Base-by-base conservation (phyloP, 2,329 filamentous ascomycete genomes). In the Bipolaris gigantea region DNA sequence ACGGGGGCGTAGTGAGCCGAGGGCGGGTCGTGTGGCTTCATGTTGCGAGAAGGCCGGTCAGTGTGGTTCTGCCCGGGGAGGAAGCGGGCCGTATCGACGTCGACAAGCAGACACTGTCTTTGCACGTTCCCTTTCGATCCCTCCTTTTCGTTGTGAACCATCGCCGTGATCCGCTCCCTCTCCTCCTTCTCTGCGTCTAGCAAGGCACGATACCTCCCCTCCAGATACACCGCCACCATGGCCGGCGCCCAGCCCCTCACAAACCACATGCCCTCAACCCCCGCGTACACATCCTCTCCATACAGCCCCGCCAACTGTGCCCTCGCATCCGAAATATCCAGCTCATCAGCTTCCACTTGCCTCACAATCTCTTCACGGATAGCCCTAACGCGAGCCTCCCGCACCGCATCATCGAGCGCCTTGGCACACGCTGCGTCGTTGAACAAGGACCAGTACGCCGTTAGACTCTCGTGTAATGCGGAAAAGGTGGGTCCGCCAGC, bases 331-430 rank as follows among this genome's bases (percentile, higher is more conserved):
- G 43, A 19, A 2, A 38, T 44, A 0, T 59, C 57, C 32, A 69
- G 54, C 2, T 54, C 40, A 16, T 59, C 48, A 3, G 36, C 39
- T 10, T 60, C 42, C 2, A 65, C 36, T 35, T 62, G 55, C 2
- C 25, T 15, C 4, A 61, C 9, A 15, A 69, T 60, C 42, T 64
- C 62, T 2, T 56, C 16, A 8, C 65, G 65, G 34, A 67, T 13
- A 3, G 40, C 36, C n/a, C 60, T 48, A 5, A 66, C 55, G n/a
- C 59, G 54, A 2, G 58, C 49, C n/a, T 50, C 55, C 4, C 65
- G 62, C 1, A 72, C 49, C 6, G 69, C 67, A 25, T 56, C 55
- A 42, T 73, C 63, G 3, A 73, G 62, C 1, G 67, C 52, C 36
- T 60, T 63, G 27, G 64, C 64, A 11, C 64, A 62, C 0, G 42